phyloP scores from a whole-genome alignment of 2,329 filamentous ascomycete genomes.

The Aspergillus terreus region DNA sequence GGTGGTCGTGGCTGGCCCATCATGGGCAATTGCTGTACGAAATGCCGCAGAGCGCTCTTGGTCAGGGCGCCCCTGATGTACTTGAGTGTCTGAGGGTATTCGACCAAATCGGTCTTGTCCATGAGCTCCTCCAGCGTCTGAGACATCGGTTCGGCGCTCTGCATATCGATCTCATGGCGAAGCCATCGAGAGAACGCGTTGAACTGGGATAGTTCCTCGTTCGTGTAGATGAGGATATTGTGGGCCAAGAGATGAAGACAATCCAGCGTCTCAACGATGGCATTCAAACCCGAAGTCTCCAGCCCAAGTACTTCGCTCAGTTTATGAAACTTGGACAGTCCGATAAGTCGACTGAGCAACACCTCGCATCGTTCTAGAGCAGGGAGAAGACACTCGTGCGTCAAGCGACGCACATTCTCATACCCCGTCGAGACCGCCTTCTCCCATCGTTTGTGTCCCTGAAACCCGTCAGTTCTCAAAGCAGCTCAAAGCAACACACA shows the following conservation, averaged over 20 bases:
- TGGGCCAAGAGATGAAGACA: slow-evolving; percentile 73
- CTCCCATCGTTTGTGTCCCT: slow-evolving; percentile 95
- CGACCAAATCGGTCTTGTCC: slow-evolving; percentile 73
- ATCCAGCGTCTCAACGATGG: slow-evolving; percentile 63
- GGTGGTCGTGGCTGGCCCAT: slow-evolving; percentile 25
- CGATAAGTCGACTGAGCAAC: slow-evolving; percentile 76
- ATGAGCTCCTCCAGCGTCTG: slow-evolving; percentile 64
- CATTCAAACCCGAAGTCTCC: slow-evolving; percentile 58
- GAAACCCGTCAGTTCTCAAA: slow-evolving; percentile 7
- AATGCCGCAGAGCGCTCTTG: slow-evolving; percentile 61
- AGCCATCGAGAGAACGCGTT: slow-evolving; percentile 78
- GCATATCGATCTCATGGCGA: slow-evolving; percentile 73
- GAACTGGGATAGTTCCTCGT: slow-evolving; percentile 77
- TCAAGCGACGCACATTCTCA: slow-evolving; percentile 68
- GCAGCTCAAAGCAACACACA: not conserved
- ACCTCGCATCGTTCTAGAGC: slow-evolving; percentile 79
- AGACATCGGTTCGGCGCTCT: slow-evolving; percentile 60
- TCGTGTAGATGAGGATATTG: slow-evolving; percentile 65
- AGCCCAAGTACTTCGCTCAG: slow-evolving; percentile 64
- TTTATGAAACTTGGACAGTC: slow-evolving; percentile 77
- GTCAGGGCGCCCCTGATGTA: slow-evolving; percentile 73
- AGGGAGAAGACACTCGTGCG: slow-evolving; percentile 85
- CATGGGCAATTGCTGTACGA: slow-evolving; percentile 43
- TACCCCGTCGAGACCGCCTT: slow-evolving; percentile 77
- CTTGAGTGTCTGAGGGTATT: slow-evolving; percentile 66